These are phyloP conservation scores for Inonotus hispidus DNA, from an alignment of 1,284 basidiomycete species.

Conservation along the genomic window DNA sequence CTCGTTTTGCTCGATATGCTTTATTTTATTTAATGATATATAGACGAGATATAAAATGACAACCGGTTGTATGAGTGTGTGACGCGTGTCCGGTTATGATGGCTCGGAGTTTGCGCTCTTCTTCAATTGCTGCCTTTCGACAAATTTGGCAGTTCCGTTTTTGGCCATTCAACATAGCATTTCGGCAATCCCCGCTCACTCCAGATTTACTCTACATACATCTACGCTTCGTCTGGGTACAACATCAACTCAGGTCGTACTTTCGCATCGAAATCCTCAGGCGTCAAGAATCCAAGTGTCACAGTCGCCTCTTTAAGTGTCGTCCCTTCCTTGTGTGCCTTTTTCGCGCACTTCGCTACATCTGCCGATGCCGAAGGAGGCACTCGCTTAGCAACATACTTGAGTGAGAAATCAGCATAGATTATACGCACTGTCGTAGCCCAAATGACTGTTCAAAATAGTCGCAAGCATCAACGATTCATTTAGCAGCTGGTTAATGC, in stretches of 20 bases:
- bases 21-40: not conserved
- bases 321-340: slow-evolving; percentile 97
- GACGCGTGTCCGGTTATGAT: slow-evolving; percentile 1
- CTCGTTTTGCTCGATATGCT: not conserved
- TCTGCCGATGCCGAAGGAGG: slow-evolving; percentile 49
- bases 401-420: not conserved
- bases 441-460: slow-evolving; percentile 88
- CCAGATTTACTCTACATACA: not conserved
- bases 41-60: not conserved
- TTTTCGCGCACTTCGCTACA: slow-evolving; percentile 98
- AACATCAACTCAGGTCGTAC: slow-evolving; percentile 93
- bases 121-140: not conserved
- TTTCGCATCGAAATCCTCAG: slow-evolving; percentile 93
- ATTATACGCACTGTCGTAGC: slow-evolving; percentile 82
- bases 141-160: slow-evolving; percentile 2
- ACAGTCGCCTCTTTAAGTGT: slow-evolving; percentile 96
- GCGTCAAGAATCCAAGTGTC: slow-evolving; percentile 77
- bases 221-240: slow-evolving; percentile 56
- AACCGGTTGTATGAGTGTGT: not conserved
- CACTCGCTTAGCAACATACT: not conserved
- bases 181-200: not conserved
- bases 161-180: not conserved
- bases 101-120: not conserved
- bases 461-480: slow-evolving; percentile 97
- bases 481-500: slow-evolving; percentile 85